Conservation (phyloP, 176 grass and related monocot genomes). For the Bothriochloa decipiens region DNA sequence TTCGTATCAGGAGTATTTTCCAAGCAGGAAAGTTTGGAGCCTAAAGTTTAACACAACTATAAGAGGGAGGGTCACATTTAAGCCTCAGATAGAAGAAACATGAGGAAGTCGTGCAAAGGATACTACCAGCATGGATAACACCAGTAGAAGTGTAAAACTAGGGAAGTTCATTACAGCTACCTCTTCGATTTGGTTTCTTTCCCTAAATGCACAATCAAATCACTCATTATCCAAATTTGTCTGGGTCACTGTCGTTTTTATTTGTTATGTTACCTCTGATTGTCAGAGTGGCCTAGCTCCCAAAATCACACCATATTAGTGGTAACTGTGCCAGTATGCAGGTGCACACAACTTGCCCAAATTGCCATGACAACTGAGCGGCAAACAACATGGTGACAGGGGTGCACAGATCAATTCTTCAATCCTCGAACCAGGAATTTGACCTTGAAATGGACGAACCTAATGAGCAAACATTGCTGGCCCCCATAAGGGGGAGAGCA, state of each 20-base stretch:
- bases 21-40: background rate
- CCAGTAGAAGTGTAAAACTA: background rate
- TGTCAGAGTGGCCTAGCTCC: background rate
- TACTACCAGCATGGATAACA: background rate
- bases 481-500: no score
- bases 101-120: background rate
- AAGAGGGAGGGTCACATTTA: conserved; percentile 9
- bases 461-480: background rate
- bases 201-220: background rate
- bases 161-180: background rate
- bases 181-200: background rate
- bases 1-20: background rate
- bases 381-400: background rate
- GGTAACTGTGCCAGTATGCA: background rate
- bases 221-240: background rate
- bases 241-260: background rate
- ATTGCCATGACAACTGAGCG: background rate
- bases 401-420: conserved; percentile 5
- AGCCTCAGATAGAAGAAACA: background rate
- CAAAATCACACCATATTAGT: background rate
- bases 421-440: background rate
- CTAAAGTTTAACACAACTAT: background rate
- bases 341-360: background rate
- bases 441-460: background rate
- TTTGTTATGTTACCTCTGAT: background rate